Base-by-base conservation (phyloP, 148 eudicot genomes). In the Diospyros lotus region DNA sequence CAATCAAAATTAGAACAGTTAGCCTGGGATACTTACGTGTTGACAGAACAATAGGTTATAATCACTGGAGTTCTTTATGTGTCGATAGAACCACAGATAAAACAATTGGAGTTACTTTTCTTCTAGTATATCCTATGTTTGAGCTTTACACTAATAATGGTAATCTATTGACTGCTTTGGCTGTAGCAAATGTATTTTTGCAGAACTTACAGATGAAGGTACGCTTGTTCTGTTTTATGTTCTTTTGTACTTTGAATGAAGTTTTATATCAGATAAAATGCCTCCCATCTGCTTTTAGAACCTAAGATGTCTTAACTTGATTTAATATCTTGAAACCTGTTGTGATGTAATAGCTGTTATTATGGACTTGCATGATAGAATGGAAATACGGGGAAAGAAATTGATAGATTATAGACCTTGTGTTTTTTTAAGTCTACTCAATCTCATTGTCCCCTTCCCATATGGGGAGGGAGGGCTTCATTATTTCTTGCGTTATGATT, bases 311-410 rank as follows among this genome's bases (percentile, higher is more conserved):
- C 2, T 40, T 4, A 17, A 40, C 1, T 4, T 9, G 9, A 59
- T 59, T 59, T 59, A 40, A 40, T 39, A 62, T 4, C 15, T 62
- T 14, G 38, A 4, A 65, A 28, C 28, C 8, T 66, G 41, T 65
- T 14, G 11, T 50, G 1, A n/a, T 3, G 3, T 17, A 15, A 12
- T 12, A 45, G 54, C 53, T n/a, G 15, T 46, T 66, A 5, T 66
- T 46, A n/a, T 66, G 70, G 54, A 66, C 28, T 68, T 50, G 71
- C 71, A 64, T 41, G 48, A 9, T 55, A 50, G 15, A 15, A 10
- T 53, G 46, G 43, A 53, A 28, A 28, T 28, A 46, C 8, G 2
- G 72, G 60, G 17, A 28, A 4, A 38, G 9, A 1, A 56, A 42
- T 1, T 2, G 60, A 56, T 56, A 15, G 8, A 44, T 28, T 28